Evolutionary conservation across 768 basidiomycete species (phyloP).

Genomic region (Panaeolus papilionaceus): DNA sequence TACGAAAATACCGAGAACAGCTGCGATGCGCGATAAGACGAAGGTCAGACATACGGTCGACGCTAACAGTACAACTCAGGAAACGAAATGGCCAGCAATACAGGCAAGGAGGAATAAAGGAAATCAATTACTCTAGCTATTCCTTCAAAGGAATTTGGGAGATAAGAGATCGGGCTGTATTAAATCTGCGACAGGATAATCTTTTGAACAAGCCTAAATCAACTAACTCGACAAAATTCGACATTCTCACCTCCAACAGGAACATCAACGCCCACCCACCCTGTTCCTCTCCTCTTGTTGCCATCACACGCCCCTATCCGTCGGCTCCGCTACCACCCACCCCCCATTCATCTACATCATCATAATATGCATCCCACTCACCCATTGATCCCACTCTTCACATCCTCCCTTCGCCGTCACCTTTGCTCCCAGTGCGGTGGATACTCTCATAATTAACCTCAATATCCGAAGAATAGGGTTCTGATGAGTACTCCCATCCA

Average conservation of each 20-base stretch:
- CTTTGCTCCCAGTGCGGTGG: neutral
- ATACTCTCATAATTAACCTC: neutral
- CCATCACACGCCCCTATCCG: neutral
- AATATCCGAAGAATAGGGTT: neutral
- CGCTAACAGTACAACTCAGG: no score
- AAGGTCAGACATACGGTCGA: no score
- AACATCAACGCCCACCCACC: neutral
- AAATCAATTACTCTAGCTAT: no score
- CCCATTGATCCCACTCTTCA: constrained; percentile 3
- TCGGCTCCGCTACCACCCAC: no score
- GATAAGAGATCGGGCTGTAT: no score
- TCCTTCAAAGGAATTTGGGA: no score
- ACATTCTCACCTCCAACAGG: neutral
- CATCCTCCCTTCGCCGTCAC: neutral
- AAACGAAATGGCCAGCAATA: no score
- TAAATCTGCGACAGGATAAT: no score
- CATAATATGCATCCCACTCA: constrained; percentile 1
- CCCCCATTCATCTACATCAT: neutral
- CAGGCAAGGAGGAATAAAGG: no score
- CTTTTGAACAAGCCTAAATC: no score
- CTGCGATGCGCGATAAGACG: no score
- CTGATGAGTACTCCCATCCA: neutral
- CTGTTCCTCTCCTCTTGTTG: neutral
- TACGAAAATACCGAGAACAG: no score
- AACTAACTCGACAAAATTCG: neutral